Conservation (phyloP, 495 filamentous ascomycete genomes). For the Emericellopsis terricola region DNA sequence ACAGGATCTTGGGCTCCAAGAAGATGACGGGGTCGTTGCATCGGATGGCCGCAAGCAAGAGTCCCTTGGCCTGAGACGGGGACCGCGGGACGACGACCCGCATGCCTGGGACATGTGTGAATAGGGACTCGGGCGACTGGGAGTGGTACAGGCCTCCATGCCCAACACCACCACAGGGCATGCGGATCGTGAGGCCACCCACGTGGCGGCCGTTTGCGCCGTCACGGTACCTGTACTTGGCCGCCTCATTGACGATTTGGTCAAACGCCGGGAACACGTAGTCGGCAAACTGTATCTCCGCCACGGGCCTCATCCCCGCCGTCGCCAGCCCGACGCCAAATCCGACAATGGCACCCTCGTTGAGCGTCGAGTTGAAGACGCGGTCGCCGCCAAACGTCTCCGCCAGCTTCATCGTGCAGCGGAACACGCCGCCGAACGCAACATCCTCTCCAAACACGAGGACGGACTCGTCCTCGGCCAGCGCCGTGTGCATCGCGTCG, state of each 20-base stretch:
- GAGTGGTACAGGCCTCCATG: conserved; percentile 93
- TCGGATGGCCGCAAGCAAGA: conserved; percentile 65
- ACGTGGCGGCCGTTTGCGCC: conserved; percentile 47
- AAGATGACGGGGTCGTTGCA: conserved; percentile 85
- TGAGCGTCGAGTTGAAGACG: conserved; percentile 92
- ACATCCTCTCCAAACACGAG: conserved; percentile 94
- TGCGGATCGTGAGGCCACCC: conserved; percentile 74
- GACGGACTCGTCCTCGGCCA: conserved; percentile 71
- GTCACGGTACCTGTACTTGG: conserved; percentile 80
- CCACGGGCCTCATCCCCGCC: conserved; percentile 83
- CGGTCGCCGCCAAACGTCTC: conserved; percentile 72
- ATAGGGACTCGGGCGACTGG: conserved; percentile 82
- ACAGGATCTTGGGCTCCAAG: conserved; percentile 93
- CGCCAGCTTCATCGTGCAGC: conserved; percentile 80
- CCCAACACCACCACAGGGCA: conserved; percentile 92
- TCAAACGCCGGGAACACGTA: conserved; percentile 96
- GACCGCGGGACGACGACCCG: conserved; percentile 81
- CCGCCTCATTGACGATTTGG: conserved; percentile 92
- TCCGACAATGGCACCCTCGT: conserved; percentile 86
- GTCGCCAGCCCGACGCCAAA: conserved; percentile 83
- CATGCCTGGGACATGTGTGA: conserved; percentile 81
- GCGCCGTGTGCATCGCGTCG: conserved; percentile 62
- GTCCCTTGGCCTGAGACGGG: conserved; percentile 80
- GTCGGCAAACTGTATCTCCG: conserved; percentile 96
- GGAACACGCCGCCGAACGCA: conserved; percentile 91